Evolutionary conservation across 345 rosid genomes (phyloP), one percentile per base, ranked within the genome.

Genomic region (Euphorbia pulcherrima): DNA sequence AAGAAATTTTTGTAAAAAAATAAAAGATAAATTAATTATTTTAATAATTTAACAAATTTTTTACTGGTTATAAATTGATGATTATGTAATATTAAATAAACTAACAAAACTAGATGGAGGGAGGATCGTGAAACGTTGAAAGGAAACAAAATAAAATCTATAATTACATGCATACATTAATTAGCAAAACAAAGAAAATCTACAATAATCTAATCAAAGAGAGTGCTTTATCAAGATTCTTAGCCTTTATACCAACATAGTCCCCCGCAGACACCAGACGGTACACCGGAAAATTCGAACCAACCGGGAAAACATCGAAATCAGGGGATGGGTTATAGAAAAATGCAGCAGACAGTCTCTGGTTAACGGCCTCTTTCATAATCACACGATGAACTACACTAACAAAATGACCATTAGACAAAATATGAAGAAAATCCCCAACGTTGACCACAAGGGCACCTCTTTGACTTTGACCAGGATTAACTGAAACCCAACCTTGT

Each of bases 371-470:
- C 70, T 69, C 80, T 78, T 81, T 84, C 64, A 87, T 81, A 4
- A 86, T 75, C 46, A 77, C 98, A 0, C 97, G 93, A 51, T 92
- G 98, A 54, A 86, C 73, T 13, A 73, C 92, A n/a, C 66, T 83
- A 3, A 68, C 81, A 74, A 83, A 88, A 61, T 72, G 54, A 4
- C 77, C 92, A 35, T 92, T 92, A 0, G 98, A 83, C 20, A 88
- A 27, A 18, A 92, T 84, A 37, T 92, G 96, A 46, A 92, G 69
- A 70, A 90, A 75, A 69, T 92, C 98, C n/a, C 98, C 97, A 0
- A 90, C 79, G 62, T 92, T 88, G 18, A 92, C 96, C 12, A 88
- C 89, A 0, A 92, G 88, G 0, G 90, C 83, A n/a, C 84, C 90
- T 0, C 66, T 48, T 41, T 41, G 47, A 6, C 71, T 50, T 5